Conservation (phyloP, 345 rosid species). For the Sisymbrium altissimum region DNA sequence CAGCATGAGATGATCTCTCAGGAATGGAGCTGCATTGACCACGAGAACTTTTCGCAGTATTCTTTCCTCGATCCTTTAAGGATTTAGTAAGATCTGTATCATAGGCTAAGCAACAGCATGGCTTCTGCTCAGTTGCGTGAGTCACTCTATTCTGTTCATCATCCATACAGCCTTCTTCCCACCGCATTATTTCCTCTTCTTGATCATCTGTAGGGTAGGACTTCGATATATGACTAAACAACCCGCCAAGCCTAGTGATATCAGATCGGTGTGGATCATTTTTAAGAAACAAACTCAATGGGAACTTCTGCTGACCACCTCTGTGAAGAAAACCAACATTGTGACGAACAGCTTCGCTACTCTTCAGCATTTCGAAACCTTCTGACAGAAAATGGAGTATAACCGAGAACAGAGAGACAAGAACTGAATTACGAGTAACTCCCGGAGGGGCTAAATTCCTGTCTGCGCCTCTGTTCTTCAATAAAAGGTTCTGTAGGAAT, state of each 20-base stretch:
- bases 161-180: conserved; percentile 98
- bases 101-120: conserved; percentile 87
- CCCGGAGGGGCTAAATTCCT: conserved; percentile 75
- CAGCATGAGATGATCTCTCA: conserved; percentile 83
- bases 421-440: conserved; percentile 79
- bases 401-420: conserved; percentile 78
- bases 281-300: conserved; percentile 70
- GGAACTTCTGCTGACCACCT: conserved; percentile 89
- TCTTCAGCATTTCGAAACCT: conserved; percentile 63
- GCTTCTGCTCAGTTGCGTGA: conserved; percentile 72
- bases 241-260: conserved; percentile 92
- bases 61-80: conserved; percentile 56
- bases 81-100: conserved; percentile 66
- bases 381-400: conserved; percentile 92
- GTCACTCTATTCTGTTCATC: conserved; percentile 72
- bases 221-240: conserved; percentile 75
- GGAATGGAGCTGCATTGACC: conserved; percentile 61
- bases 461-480: conserved; percentile 89
- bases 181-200: conserved; percentile 68
- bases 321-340: conserved; percentile 81
- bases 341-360: conserved; percentile 42
- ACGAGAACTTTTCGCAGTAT: conserved; percentile 52
- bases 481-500: conserved; percentile 72
- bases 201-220: conserved; percentile 61
- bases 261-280: conserved; percentile 78